Conservation (phyloP, 169 alveolate species). For the Cryptosporidium sp. region DNA sequence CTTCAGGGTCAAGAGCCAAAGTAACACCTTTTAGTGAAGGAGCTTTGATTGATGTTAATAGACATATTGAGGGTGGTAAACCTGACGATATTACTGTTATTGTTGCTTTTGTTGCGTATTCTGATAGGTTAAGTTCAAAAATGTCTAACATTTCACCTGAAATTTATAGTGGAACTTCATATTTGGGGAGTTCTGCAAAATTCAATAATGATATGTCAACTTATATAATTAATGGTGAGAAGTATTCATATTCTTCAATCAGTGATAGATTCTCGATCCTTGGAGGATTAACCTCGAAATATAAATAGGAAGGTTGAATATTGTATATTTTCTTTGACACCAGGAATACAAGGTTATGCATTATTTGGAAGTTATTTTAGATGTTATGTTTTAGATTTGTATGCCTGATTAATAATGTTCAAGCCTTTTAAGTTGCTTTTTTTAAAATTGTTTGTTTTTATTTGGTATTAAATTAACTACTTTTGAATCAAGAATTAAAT, state of each 20-base stretch:
- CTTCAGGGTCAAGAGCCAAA: slow-evolving; percentile 50
- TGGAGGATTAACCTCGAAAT: slow-evolving; percentile 29
- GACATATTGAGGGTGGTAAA: slow-evolving; percentile 81
- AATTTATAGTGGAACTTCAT: slow-evolving; percentile 48
- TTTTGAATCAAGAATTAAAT: too few relatives aligned
- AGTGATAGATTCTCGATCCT: slow-evolving; percentile 52
- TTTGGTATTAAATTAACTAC: too few relatives aligned
- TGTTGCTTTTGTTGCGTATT: slow-evolving; percentile 77
- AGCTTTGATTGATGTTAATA: slow-evolving; percentile 77
- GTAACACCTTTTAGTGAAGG: slow-evolving; percentile 80
- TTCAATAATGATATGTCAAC: slow-evolving; percentile 57
- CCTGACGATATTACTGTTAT: slow-evolving; percentile 83
- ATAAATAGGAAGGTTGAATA: background rate
- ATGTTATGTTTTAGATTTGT: background rate
- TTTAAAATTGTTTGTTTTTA: too few relatives aligned
- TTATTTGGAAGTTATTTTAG: background rate
- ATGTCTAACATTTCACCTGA: slow-evolving; percentile 58
- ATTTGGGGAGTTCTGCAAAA: slow-evolving; percentile 71
- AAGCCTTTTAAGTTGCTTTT: background rate
- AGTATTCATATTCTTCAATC: slow-evolving; percentile 56
- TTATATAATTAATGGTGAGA: slow-evolving; percentile 70
- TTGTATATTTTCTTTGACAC: background rate
- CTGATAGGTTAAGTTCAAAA: slow-evolving; percentile 19
- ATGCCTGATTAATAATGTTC: too few relatives aligned
- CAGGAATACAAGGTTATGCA: background rate